phyloP scores from a whole-genome alignment of 768 basidiomycete species.

The Clavulina sp. region DNA sequence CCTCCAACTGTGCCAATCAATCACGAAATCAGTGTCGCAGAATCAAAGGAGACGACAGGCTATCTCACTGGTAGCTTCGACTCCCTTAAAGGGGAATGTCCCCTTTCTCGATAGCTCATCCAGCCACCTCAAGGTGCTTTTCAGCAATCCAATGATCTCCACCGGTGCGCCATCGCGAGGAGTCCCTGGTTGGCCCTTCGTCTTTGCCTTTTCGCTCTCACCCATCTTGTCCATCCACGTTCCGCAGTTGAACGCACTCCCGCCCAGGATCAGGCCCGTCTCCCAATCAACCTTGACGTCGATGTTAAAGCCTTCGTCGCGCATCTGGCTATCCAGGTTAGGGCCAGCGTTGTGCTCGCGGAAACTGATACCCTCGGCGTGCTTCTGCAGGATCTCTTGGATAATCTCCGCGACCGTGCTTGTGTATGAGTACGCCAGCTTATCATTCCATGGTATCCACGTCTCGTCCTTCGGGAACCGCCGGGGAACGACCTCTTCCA shows the following conservation, averaged over 20 bases:
- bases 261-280: slow-evolving; percentile 79
- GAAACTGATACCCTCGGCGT: slow-evolving; percentile 83
- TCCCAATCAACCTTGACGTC: slow-evolving; percentile 90
- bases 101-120: slow-evolving; percentile 42
- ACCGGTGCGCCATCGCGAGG: slow-evolving; percentile 91
- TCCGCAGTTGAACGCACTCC: slow-evolving; percentile 71
- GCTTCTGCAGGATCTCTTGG: slow-evolving; percentile 90
- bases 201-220: slow-evolving; percentile 77
- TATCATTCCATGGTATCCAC: slow-evolving; percentile 85
- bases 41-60: not conserved
- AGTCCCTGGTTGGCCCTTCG: slow-evolving; percentile 89
- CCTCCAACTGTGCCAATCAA: slow-evolving; percentile 41
- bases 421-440: slow-evolving; percentile 61
- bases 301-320: slow-evolving; percentile 79
- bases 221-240: slow-evolving; percentile 99
- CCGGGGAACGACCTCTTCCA: slow-evolving; percentile 70
- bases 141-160: slow-evolving; percentile 85
- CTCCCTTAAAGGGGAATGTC: slow-evolving; percentile 81
- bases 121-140: slow-evolving; percentile 87
- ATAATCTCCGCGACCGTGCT: slow-evolving; percentile 85
- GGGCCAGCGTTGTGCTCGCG: slow-evolving; percentile 93
- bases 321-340: slow-evolving; percentile 96
- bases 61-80: slow-evolving; percentile 53
- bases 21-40: not conserved
- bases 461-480: slow-evolving; percentile 89